Conservation (phyloP, 371 early-diverging fungal species). For the Mortierella sp. region DNA sequence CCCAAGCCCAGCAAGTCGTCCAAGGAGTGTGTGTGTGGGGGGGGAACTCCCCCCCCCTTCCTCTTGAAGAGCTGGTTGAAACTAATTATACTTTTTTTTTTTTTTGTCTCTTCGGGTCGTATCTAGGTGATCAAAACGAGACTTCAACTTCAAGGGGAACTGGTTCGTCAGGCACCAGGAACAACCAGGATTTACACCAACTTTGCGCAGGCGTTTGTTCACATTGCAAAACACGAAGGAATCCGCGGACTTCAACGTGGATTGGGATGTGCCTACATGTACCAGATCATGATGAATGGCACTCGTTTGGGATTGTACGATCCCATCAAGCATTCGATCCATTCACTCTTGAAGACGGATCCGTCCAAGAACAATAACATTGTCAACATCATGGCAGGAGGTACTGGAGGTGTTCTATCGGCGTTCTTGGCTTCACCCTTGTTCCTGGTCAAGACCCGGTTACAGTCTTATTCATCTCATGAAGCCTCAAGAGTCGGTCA, state of each 20-base stretch:
- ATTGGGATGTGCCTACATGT: constrained; percentile 89
- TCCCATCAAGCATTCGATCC: constrained; percentile 67
- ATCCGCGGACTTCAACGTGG: constrained; percentile 91
- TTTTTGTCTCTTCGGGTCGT: not conserved
- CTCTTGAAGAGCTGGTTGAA: not conserved
- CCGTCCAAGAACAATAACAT: constrained; percentile 34
- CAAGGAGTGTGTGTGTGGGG: too few relatives aligned
- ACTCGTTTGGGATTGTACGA: constrained; percentile 92
- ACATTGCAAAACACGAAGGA: constrained; percentile 87
- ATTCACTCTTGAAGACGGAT: constrained; percentile 38
- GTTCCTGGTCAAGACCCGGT: constrained; percentile 94
- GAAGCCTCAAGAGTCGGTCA: constrained; percentile 82
- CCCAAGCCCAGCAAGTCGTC: too few relatives aligned
- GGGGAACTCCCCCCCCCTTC: not conserved
- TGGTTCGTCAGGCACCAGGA: constrained; percentile 61
- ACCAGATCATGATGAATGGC: constrained; percentile 94
- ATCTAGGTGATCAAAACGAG: constrained; percentile 93
- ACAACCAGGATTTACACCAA: constrained; percentile 77
- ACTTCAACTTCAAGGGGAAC: constrained; percentile 95
- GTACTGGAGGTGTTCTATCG: constrained; percentile 79
- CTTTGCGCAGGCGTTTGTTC: constrained; percentile 79
- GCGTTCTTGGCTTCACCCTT: constrained; percentile 90
- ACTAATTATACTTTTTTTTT: not conserved
- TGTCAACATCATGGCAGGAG: constrained; percentile 45
- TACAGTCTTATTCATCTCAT: constrained; percentile 86